A percentile compares a stretch with the other conserved stretches of the same genome.
phyloP scores from a whole-genome alignment of 2,329 filamentous ascomycete genomes.

The Colletotrichum musae region DNA sequence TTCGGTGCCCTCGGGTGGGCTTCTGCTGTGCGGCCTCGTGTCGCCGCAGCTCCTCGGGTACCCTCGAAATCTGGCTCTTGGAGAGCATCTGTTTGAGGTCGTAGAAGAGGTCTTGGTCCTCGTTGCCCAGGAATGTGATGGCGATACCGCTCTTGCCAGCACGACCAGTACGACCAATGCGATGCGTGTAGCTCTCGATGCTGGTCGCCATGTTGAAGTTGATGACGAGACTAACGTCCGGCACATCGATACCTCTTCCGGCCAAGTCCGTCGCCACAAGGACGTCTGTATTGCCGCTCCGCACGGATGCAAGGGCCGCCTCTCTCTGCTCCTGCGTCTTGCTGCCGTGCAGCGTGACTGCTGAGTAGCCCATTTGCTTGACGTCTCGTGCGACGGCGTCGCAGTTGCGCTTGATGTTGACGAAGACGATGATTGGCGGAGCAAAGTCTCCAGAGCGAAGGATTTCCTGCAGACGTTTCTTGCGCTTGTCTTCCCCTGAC shows the following conservation, averaged over 20 bases:
- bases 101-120: constrained; percentile 92
- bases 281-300: constrained; percentile 84
- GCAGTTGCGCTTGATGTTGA: constrained; percentile 99
- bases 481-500: constrained; percentile 91
- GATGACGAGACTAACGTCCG: constrained; percentile 92
- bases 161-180: constrained; percentile 96
- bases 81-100: constrained; percentile 96
- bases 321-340: constrained; percentile 99
- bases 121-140: constrained; percentile 93
- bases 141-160: constrained; percentile 97
- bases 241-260: constrained; percentile 97
- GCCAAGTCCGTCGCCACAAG: constrained; percentile 96
- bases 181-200: constrained; percentile 97
- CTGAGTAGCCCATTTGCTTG: constrained; percentile 91
- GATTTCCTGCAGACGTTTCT: constrained; percentile 95
- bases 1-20: constrained; percentile 54
- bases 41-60: constrained; percentile 91
- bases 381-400: constrained; percentile 95
- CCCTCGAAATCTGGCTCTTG: constrained; percentile 89
- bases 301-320: constrained; percentile 87
- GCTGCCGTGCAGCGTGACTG: constrained; percentile 92
- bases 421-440: constrained; percentile 97
- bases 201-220: constrained; percentile 99
- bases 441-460: constrained; percentile 84
- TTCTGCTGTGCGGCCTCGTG: constrained; percentile 95